Base-by-base conservation (phyloP, 176 grass and related monocot genomes). In the Microstegium vimineum region DNA sequence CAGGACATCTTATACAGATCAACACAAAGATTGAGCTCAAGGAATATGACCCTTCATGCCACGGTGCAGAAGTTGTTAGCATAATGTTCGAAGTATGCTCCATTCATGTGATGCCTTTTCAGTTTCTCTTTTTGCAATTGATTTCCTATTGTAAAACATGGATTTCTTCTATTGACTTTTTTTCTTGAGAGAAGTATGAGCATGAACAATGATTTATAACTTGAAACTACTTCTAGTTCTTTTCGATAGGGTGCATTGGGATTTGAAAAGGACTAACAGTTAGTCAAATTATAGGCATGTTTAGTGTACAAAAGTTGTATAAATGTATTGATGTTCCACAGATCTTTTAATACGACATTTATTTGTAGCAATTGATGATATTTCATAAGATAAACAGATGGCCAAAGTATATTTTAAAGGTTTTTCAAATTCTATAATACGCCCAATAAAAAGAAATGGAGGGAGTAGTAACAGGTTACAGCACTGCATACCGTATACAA, bases 81-180 rank as follows among this genome's bases (percentile, higher is more conserved):
- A 45, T 98, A 61, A 93, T 98, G 95, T 98, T 95, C 16, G 92
- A 98, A 91, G 94, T 97, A 94, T 81, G 79, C 75, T 85, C 33
- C 60, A 34, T 90, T 72, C 73, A 8, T 75, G 28, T 20, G 20
- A 61, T 20, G 20, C 13, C 54, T 43, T 37, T 69, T 57, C 27
- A 36, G 60, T 35, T 73, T 32, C 38, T 32, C 9, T 37, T 38
- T 73, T 68, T 49, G 27, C 18, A 34, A 40, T 26, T 3, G 1
- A 56, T 86, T 82, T 63, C 30, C 47, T 52, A 62, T 64, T 86
- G 40, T 69, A 33, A 76, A 59, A 76, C 31, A 54, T 61, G 28
- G 73, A 74, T 67, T 43, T 33, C 11, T 71, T 73, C 45, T 49
- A 9, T 18, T 60, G 36, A 0, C 5, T 3, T 31, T 72, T 45